These are phyloP conservation scores for Pythium aristosporum DNA, from an alignment of 352 stramenopile species.

Conservation along the genomic window DNA sequence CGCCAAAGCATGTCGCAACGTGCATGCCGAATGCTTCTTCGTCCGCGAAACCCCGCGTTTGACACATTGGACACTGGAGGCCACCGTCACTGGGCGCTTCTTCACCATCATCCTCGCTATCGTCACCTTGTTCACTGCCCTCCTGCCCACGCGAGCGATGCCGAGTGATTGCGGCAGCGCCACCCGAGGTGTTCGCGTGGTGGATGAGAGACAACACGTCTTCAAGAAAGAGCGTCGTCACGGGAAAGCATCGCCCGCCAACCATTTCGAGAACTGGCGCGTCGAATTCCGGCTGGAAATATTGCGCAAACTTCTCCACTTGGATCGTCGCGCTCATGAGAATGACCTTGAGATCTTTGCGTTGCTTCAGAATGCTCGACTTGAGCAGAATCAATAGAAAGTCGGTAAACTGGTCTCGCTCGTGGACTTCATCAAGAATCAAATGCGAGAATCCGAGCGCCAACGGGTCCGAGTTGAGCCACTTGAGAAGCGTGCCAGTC, in stretches of 20 bases:
- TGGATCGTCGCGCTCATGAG: conserved; percentile 97
- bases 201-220: conserved; percentile 59
- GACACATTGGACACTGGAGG: conserved; percentile 85
- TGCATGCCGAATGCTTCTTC: conserved; percentile 89
- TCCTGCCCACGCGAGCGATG: conserved; percentile 2
- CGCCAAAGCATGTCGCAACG: conserved; percentile 78
- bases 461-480: conserved; percentile 73
- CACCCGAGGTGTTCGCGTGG: conserved; percentile 18
- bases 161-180: conserved; percentile 10
- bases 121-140: neutral
- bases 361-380: conserved; percentile 77
- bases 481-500: conserved; percentile 91
- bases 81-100: conserved; percentile 32
- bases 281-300: conserved; percentile 82
- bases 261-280: conserved; percentile 79
- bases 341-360: conserved; percentile 88
- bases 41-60: conserved; percentile 56
- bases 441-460: conserved; percentile 89
- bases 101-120: neutral
- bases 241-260: conserved; percentile 84
- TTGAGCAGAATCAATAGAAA: conserved; percentile 95
- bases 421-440: conserved; percentile 96
- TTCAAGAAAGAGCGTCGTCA: conserved; percentile 94
- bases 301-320: conserved; percentile 90
- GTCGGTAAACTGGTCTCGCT: conserved; percentile 95